Evolutionary conservation across 768 basidiomycete species (phyloP), one percentile per base, ranked within the genome.

Genomic region (Lactarius deliciosus): DNA sequence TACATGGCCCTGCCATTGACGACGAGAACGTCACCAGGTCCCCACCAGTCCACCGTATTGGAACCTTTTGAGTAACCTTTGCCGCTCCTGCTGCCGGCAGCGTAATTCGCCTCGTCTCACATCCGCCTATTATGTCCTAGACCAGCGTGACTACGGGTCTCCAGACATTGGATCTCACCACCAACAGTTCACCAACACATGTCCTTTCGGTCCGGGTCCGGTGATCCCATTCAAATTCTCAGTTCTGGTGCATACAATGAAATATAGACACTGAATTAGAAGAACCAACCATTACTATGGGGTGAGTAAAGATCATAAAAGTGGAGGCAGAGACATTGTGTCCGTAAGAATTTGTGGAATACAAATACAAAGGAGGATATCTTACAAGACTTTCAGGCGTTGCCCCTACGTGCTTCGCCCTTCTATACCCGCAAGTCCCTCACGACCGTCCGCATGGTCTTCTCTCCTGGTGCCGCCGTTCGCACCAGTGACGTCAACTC

Each of bases 401-500:
- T 66, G 41, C n/a, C n/a, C 61, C 65, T 69, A 64, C 62, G 63
- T 67, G 66, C 25, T 67, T 43, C 66, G 66, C 43, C 68, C 65
- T 32, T 69, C 68, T 61, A 69, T 68, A 57, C 59, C 66, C 55
- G 64, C 40, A 38, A 69, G 60, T 57, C 61, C 61, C 56, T 69
- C 69, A 28, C 66, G 68, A 50, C 63, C 62, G 22, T 68, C 69
- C 45, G 58, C 32, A 10, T 63, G 68, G n/a, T 64, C 63, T 36
- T 61, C 63, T 60, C 71, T 67, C 65, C 66, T 64, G 64, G 74
- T 10, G 57, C 38, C 64, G n/a, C 56, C 66, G 32, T 67, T 66
- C 57, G 58, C 68, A 34, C 57, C 61, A 8, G 55, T 60, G 20
- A 63, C 64, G 32, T 73, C 63, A 43, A 77, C 76, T 30, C 75